phyloP scores from a whole-genome alignment of 179 eudicot species.

The Heliamphora pulchella region DNA sequence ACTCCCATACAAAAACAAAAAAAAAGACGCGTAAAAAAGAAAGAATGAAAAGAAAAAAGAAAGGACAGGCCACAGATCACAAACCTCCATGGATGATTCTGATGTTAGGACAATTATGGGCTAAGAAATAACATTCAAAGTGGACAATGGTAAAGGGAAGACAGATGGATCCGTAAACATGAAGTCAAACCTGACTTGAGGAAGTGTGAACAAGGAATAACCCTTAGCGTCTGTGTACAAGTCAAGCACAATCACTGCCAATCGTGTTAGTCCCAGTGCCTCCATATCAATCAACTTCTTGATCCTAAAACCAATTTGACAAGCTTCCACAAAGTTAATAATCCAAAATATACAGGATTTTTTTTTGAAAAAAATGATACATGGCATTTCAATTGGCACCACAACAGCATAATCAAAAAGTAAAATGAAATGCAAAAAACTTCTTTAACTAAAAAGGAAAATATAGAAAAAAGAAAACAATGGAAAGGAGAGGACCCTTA shows the following conservation, averaged over 20 bases:
- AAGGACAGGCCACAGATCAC: not conserved
- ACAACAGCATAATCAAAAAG: not conserved
- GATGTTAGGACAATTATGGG: not conserved
- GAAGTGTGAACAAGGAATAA: conserved; percentile 73
- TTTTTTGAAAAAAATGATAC: not conserved
- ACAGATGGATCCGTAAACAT: not conserved
- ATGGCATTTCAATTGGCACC: not conserved
- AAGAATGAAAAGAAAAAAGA: not conserved
- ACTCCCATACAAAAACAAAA: not conserved
- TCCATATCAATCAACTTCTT: conserved; percentile 85
- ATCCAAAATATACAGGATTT: not conserved
- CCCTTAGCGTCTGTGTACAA: conserved; percentile 86
- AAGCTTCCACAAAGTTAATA: not conserved
- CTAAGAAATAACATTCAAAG: not conserved
- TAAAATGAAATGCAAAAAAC: conserved; percentile 1
- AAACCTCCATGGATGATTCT: not conserved
- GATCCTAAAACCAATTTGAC: conserved; percentile 41
- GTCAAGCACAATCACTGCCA: conserved; percentile 69
- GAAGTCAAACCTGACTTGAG: conserved; percentile 75
- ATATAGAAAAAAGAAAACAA: not conserved
- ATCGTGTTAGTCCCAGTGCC: conserved; percentile 62
- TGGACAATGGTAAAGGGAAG: not conserved
- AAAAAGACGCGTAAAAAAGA: not conserved
- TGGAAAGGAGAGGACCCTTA: not conserved
- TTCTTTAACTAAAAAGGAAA: not conserved